phyloP scores from a whole-genome alignment of 768 basidiomycete species.

The Lactarius pseudohatsudake region DNA sequence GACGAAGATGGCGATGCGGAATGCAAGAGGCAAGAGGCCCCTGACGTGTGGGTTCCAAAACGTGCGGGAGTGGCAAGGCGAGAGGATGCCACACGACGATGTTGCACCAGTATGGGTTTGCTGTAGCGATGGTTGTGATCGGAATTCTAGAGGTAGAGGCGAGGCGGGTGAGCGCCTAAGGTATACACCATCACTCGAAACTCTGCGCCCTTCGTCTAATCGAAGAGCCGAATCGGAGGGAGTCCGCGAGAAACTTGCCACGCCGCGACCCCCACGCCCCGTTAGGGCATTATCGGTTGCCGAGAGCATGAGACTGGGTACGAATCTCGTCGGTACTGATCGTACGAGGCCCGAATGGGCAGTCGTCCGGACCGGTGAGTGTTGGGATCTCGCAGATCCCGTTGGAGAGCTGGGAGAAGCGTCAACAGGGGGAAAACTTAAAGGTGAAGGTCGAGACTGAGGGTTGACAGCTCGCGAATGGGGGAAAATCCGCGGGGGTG shows the following conservation, averaged over 20 bases:
- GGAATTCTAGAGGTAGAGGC: constrained; percentile 19
- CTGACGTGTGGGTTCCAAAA: constrained; percentile 11
- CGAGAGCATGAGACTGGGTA: constrained; percentile 26
- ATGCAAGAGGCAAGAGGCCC: constrained; percentile 17
- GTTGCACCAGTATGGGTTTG: constrained; percentile 16
- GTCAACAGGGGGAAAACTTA: constrained; percentile 13
- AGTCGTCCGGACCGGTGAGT: constrained; percentile 21
- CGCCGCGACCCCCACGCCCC: constrained; percentile 10
- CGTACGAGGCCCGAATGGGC: constrained; percentile 16
- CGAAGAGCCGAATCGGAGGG: constrained; percentile 24
- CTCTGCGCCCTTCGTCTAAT: constrained; percentile 21
- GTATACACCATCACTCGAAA: constrained; percentile 23
- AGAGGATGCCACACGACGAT: constrained; percentile 8
- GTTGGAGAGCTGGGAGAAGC: constrained; percentile 24
- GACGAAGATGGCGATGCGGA: constrained; percentile 9
- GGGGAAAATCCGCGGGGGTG: constrained; percentile 4
- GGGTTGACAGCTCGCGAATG: constrained; percentile 20
- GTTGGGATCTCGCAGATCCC: constrained; percentile 22
- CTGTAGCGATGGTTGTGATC: constrained; percentile 1
- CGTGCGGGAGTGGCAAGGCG: constrained; percentile 27
- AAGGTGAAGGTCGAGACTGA: constrained; percentile 13
- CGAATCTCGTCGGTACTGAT: constrained; percentile 2
- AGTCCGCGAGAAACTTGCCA: constrained; percentile 10
- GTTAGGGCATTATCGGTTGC: constrained; percentile 17
- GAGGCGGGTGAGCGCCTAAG: constrained; percentile 12